These are phyloP conservation scores for Sicyos edulis DNA, from an alignment of 306 rosid species.

Conservation along the genomic window DNA sequence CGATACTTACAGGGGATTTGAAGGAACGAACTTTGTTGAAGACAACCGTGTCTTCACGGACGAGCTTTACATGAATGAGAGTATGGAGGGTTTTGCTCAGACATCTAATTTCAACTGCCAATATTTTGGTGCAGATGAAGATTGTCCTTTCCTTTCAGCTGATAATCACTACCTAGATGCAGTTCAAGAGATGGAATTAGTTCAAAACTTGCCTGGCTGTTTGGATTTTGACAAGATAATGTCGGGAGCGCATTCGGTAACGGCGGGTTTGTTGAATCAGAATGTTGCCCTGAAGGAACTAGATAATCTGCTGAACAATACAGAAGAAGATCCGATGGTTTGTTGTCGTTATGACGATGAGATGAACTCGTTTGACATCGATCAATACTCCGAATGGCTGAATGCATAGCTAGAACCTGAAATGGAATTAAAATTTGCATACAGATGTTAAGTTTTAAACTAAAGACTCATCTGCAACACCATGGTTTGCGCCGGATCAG, in stretches of 20 bases:
- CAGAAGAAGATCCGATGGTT: conserved; percentile 29
- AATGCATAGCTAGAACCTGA: conserved; percentile 1
- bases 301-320: conserved; percentile 21
- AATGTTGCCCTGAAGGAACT: conserved; percentile 19
- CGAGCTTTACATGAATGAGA: neutral
- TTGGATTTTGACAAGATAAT: neutral
- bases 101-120: conserved; percentile 11
- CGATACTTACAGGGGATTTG: neutral
- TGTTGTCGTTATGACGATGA: conserved; percentile 6
- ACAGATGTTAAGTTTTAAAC: conserved; percentile 9
- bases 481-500: neutral
- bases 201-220: conserved; percentile 13
- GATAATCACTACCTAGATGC: conserved; percentile 20
- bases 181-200: conserved; percentile 13
- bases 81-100: neutral
- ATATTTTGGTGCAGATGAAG: neutral
- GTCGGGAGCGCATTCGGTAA: neutral
- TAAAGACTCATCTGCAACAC: neutral
- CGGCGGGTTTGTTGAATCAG: conserved; percentile 8
- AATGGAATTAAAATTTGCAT: conserved; percentile 1
- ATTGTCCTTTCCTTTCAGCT: neutral
- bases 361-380: conserved; percentile 18
- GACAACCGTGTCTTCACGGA: neutral
- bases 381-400: conserved; percentile 17
- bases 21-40: neutral